Percentiles rank a stretch among this genome's conserved stretches.
Conservation (phyloP, 345 rosid species). For the Draba incana region DNA sequence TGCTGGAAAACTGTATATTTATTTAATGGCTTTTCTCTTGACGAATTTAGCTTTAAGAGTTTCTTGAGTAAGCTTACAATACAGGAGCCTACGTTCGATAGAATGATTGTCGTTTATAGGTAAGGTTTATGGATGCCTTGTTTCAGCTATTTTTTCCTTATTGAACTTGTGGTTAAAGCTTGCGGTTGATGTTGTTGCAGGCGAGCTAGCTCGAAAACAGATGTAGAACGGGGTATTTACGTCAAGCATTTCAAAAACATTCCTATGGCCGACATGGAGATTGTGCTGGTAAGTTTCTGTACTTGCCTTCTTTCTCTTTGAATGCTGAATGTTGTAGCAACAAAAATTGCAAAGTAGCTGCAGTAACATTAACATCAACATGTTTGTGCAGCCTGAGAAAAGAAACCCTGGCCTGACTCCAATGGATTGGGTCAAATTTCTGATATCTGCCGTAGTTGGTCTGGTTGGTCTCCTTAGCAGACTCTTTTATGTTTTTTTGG, state of each 20-base stretch:
- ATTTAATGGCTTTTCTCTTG: constrained; percentile 25
- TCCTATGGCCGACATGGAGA: constrained; percentile 99
- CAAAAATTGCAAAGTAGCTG: background rate
- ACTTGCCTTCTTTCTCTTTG: constrained; percentile 32
- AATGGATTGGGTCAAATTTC: constrained; percentile 97
- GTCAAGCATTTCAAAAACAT: constrained; percentile 97
- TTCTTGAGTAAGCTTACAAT: constrained; percentile 74
- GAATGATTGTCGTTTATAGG: constrained; percentile 97
- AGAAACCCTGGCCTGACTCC: constrained; percentile 97
- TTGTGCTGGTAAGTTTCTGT: constrained; percentile 83
- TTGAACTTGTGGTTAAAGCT: constrained; percentile 24
- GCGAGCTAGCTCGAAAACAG: constrained; percentile 57
- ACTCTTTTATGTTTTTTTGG: background rate
- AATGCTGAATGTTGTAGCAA: constrained; percentile 19
- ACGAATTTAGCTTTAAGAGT: constrained; percentile 55
- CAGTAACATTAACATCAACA: constrained; percentile 10
- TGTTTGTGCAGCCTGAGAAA: constrained; percentile 84
- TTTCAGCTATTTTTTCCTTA: constrained; percentile 24
- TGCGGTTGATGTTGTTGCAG: constrained; percentile 50
- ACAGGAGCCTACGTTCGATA: constrained; percentile 92
- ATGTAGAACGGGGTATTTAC: constrained; percentile 69
- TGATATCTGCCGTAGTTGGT: constrained; percentile 88
- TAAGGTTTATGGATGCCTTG: constrained; percentile 38
- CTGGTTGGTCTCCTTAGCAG: constrained; percentile 61
- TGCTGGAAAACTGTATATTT: constrained; percentile 10